These are phyloP conservation scores for Nitzschia sp. DNA, from an alignment of 108 stramenopile genomes.

Conservation along the genomic window DNA sequence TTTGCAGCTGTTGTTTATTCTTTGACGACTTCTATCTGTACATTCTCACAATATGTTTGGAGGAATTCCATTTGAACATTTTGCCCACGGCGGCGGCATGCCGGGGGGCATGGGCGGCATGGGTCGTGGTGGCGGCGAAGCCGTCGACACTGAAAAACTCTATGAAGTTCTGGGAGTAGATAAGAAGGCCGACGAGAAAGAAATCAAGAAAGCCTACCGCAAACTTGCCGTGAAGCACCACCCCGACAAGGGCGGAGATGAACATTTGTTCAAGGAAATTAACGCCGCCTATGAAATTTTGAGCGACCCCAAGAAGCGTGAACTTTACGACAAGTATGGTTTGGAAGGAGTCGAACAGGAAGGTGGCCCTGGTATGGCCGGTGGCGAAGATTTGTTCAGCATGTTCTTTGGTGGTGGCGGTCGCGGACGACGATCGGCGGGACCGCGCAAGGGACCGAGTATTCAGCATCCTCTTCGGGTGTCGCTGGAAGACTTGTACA, in stretches of 20 bases:
- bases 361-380: constrained; percentile 53
- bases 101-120: constrained; percentile 47
- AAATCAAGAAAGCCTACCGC: constrained; percentile 88
- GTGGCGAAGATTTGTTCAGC: constrained; percentile 93
- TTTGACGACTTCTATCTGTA: too few relatives aligned
- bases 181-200: constrained; percentile 66
- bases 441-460: constrained; percentile 92
- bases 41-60: too few relatives aligned
- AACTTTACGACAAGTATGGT: constrained; percentile 91
- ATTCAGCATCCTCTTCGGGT: constrained; percentile 93
- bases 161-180: constrained; percentile 84
- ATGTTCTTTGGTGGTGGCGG: constrained; percentile 95
- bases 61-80: constrained; percentile 75
- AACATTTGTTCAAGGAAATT: constrained; percentile 87
- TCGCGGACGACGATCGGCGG: constrained; percentile 45
- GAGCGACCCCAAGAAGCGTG: constrained; percentile 84
- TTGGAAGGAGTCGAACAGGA: constrained; percentile 88
- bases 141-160: constrained; percentile 84
- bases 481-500: constrained; percentile 93
- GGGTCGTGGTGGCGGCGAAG: constrained; percentile 47
- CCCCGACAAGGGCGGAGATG: constrained; percentile 89
- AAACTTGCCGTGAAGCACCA: constrained; percentile 58
- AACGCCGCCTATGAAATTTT: constrained; percentile 86
- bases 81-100: constrained; percentile 64
- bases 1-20: too few relatives aligned